Base-by-base conservation (phyloP, 2,329 filamentous ascomycete genomes). In the Alternaria postmessia region DNA sequence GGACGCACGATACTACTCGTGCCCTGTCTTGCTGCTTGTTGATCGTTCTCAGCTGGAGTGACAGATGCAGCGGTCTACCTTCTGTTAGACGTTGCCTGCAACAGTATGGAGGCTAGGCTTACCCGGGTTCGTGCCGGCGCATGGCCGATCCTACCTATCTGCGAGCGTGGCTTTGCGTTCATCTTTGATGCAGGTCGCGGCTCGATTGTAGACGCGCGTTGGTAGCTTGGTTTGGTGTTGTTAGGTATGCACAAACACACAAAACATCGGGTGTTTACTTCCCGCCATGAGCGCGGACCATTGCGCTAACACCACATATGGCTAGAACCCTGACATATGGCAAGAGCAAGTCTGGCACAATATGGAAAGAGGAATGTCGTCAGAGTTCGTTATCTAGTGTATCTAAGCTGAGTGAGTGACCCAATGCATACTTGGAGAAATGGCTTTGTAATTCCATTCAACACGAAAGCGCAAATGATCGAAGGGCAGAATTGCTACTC, bases 401-500 rank as follows among this genome's bases (percentile, higher is more conserved):
- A 54, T 68, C 66, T 69, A 72, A 60, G 47, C 54, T 64, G 59
- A 67, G 64, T 64, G 64, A 67, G 48, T 65, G 62, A 51, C 63
- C 53, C 51, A 57, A 62, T 73, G 66, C 69, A 64, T 70, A 67
- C 64, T 69, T 68, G 58, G 65, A 59, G 62, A 64, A 62, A 49
- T 38, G 57, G 53, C 55, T 58, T 54, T 57, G 60, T 57, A 64
- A 66, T 57, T 56, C 54, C 44, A 53, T 46, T 61, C 57, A 71
- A 28, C 62, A 66, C 67, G 62, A 72, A 73, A 74, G 66, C 65
- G 72, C 63, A 69, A 66, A 61, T 52, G 61, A 63, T 63, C 18
- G n/a, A 5, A 41, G 38, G 38, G 38, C 38, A 41, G 38, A 22
- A 41, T 41, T 41, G 38, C 38, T 41, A 12, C 8, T 41, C 11